Evolutionary conservation across 2,329 filamentous ascomycete genomes (phyloP).

Genomic region (Fonsecaea multimorphosa): DNA sequence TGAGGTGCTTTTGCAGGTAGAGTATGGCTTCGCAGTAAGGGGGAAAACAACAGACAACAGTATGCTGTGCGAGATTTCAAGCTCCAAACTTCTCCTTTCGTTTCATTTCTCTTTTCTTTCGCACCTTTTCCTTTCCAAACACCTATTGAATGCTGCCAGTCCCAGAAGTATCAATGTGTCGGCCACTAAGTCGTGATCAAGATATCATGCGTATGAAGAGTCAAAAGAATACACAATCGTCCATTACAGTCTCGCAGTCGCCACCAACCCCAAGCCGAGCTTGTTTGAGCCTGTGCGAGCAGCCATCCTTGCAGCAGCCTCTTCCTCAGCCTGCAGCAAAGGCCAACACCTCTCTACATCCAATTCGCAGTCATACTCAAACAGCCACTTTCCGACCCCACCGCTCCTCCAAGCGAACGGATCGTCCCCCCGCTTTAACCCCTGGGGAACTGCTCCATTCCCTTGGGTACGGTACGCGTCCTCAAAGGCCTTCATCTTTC

Average conservation of each 20-base stretch:
- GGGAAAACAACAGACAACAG: neutral
- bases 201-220: neutral
- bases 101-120: neutral
- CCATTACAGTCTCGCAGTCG: neutral
- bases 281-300: neutral
- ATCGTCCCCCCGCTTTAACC: constrained; percentile 22
- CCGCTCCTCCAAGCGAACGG: constrained; percentile 26
- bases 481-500: constrained; percentile 25
- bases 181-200: neutral
- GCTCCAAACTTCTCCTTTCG: neutral
- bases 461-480: constrained; percentile 10
- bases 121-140: neutral
- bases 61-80: neutral
- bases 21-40: neutral
- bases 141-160: neutral
- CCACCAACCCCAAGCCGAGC: neutral
- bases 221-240: too few relatives aligned
- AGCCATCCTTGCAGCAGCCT: constrained; percentile 1
- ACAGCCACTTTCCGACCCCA: constrained; percentile 28
- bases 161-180: neutral
- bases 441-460: constrained; percentile 13
- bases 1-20: neutral
- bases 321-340: constrained; percentile 4
- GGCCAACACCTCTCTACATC: constrained; percentile 20
- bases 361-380: constrained; percentile 17